Conservation (phyloP, 2,329 filamentous ascomycete genomes). For the Trichothecium sympodiale region DNA sequence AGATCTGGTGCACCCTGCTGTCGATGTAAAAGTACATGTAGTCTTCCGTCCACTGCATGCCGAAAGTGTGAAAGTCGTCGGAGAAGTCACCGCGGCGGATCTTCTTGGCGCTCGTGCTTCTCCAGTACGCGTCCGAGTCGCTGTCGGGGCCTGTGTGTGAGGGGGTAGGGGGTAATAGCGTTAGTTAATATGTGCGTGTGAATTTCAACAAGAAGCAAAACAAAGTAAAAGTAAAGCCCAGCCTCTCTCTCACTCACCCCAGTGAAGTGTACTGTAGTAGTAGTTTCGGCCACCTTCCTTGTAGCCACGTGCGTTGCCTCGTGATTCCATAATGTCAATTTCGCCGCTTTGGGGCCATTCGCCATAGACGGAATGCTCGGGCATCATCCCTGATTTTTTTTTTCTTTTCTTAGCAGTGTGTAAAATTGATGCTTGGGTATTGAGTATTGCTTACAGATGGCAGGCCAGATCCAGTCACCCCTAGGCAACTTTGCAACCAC, state of each 20-base stretch:
- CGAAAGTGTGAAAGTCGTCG: constrained; percentile 36
- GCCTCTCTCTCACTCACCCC: no score
- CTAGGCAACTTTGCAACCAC: constrained; percentile 39
- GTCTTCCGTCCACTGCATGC: constrained; percentile 38
- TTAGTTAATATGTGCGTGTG: no score
- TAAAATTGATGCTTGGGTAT: no score
- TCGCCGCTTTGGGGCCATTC: constrained; percentile 39
- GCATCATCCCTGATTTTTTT: constrained; percentile 31
- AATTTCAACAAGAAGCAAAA: no score
- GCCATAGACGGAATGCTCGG: constrained; percentile 33
- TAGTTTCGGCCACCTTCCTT: constrained; percentile 30
- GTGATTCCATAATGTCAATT: constrained; percentile 40
- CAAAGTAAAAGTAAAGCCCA: no score
- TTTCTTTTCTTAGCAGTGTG: neutral
- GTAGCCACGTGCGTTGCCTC: constrained; percentile 32
- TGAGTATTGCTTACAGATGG: constrained; percentile 19
- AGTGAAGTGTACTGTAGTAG: constrained; percentile 33
- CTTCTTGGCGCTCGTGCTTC: constrained; percentile 19
- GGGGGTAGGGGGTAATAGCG: no score
- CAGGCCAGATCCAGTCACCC: constrained; percentile 46
- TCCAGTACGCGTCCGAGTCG: constrained; percentile 19
- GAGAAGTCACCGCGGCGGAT: constrained; percentile 27
- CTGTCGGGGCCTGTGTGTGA: constrained; percentile 14
- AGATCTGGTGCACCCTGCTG: constrained; percentile 26
- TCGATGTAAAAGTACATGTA: constrained; percentile 45